Evolutionary conservation across 2,329 filamentous ascomycete genomes (phyloP), one percentile per base, ranked within the genome.

Genomic region (Calonectria pauciramosa): DNA sequence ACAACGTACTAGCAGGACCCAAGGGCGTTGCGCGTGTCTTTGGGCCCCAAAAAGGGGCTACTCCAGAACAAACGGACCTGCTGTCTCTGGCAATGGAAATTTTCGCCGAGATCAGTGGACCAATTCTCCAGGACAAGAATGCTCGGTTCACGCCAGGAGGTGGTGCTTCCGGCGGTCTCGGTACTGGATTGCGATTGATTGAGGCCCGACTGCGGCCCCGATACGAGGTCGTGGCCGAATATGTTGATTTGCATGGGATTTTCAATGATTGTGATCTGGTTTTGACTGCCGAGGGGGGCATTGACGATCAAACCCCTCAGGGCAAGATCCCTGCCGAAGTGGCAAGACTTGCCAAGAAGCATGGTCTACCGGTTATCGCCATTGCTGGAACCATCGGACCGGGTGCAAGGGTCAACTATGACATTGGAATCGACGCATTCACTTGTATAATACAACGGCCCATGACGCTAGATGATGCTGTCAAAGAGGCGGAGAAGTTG

Each of bases 251-350:
- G 34, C 84, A 87, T 51, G 82, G 82, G 3, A 82, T 89, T 4
- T 87, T 90, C 68, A 84, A 86, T 18, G 80, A 86, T 34, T 89
- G 87, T 75, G 86, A 90, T 72, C 83, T 90, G 10, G 87, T 90
- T 0, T 83, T 90, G 75, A 90, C 89, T 0, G 89, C 88, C 2
- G 89, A 91, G 77, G 89, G 89, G 0, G 87, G 88, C 13, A 85
- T 90, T 20, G 89, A 90, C 75, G 84, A 86, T 59, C 89, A 90
- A 75, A 89, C 88, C 0, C 86, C 88, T 0, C 82, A 85, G 54
- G 89, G 89, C 2, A 90, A 90, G 78, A 89, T 90, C 75, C 89
- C 89, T 11, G 88, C 86, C 4, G 89, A 90, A 78, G 85, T 91
- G 32, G 89, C 88, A 13, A 82, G 85, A 68, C 84, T 88, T 13